Percentiles rank a stretch among this genome's conserved stretches.
phyloP scores from a whole-genome alignment of 768 basidiomycete genomes.

The Hysterangium stoloniferum region DNA sequence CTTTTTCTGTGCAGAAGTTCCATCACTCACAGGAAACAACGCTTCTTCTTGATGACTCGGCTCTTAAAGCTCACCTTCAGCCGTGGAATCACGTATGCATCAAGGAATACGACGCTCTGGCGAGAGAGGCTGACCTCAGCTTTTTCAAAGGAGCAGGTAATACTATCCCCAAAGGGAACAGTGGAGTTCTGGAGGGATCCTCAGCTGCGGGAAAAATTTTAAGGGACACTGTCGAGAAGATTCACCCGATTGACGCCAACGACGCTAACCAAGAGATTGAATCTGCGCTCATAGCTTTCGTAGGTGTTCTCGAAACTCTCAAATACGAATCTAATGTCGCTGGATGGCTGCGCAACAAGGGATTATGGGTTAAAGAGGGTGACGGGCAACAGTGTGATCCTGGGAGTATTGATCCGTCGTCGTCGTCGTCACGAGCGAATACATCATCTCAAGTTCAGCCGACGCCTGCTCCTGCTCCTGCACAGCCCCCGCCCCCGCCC shows the following conservation, averaged over 20 bases:
- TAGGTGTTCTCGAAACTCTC: slow-evolving; percentile 58
- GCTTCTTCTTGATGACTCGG: slow-evolving; percentile 45
- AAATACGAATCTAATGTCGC: slow-evolving; percentile 57
- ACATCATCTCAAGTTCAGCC: too few species aligned
- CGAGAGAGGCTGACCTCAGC: slow-evolving; percentile 33
- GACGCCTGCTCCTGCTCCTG: too few species aligned
- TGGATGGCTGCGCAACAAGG: slow-evolving; percentile 56
- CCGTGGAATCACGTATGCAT: slow-evolving; percentile 80
- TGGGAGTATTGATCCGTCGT: too few species aligned
- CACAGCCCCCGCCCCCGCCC: too few species aligned
- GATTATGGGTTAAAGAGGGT: slow-evolving; percentile 32
- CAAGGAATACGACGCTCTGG: slow-evolving; percentile 49
- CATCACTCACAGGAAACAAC: slow-evolving; percentile 40
- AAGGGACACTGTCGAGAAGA: not conserved
- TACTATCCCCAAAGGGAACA: not conserved
- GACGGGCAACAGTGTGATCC: too few species aligned
- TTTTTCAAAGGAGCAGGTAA: not conserved
- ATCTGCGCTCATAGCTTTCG: slow-evolving; percentile 48
- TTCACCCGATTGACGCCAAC: not conserved
- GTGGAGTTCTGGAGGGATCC: too few species aligned
- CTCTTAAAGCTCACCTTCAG: slow-evolving; percentile 52
- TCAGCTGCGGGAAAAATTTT: too few species aligned
- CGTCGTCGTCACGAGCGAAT: too few species aligned
- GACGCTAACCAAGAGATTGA: not conserved
- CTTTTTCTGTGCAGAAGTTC: not conserved